These are phyloP conservation scores for Musa itinerans DNA, from an alignment of 176 grass and related monocot species.

Conservation along the genomic window DNA sequence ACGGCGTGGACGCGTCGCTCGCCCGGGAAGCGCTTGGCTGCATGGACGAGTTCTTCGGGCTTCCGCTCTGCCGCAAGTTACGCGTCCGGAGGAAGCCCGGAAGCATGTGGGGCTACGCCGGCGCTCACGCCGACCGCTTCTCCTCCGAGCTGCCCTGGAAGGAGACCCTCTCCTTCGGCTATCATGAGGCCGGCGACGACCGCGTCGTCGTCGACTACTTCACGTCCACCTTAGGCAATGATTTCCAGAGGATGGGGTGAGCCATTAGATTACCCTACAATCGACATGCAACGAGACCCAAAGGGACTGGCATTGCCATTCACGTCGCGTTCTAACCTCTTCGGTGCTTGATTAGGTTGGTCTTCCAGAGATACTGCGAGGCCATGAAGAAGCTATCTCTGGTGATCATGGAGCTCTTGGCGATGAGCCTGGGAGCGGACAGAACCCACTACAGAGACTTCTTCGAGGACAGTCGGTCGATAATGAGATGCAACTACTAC, in stretches of 20 bases:
- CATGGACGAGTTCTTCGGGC: conserved; percentile 52
- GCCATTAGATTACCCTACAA: not conserved
- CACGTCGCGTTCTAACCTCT: too few species aligned
- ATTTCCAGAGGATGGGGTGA: conserved; percentile 60
- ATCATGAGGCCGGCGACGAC: conserved; percentile 20
- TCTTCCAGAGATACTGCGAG: conserved; percentile 74
- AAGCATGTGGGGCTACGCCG: conserved; percentile 71
- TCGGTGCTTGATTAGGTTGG: conserved; percentile 15
- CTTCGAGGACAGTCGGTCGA: conserved; percentile 75
- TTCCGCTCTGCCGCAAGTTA: conserved; percentile 50
- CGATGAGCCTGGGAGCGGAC: conserved; percentile 62
- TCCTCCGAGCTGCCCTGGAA: conserved; percentile 75
- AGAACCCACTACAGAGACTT: conserved; percentile 59
- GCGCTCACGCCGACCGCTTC: conserved; percentile 81
- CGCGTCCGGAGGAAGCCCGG: conserved; percentile 47
- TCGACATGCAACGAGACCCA: not conserved
- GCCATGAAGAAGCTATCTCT: conserved; percentile 68
- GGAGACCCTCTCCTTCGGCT: conserved; percentile 85
- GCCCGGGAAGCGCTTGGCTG: conserved; percentile 33
- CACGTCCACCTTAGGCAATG: conserved; percentile 43
- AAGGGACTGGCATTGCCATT: not conserved
- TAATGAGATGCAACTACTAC: conserved; percentile 97
- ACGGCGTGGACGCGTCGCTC: conserved; percentile 47
- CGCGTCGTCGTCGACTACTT: conserved; percentile 64
- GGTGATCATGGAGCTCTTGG: conserved; percentile 71